phyloP scores from a whole-genome alignment of 768 basidiomycete genomes.

The Kwoniella pini region DNA sequence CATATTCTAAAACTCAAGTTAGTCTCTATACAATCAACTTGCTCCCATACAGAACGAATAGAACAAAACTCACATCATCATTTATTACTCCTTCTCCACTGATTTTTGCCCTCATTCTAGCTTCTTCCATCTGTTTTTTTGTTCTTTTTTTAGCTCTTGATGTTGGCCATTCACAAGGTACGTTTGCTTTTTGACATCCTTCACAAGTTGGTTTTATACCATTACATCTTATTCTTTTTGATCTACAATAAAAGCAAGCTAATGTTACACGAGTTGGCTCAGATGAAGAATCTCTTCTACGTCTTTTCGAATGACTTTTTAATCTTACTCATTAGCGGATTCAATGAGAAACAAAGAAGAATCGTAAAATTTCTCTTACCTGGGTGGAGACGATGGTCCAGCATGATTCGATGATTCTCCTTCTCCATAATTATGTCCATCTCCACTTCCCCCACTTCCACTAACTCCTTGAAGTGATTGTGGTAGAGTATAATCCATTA shows the following conservation, averaged over 20 bases:
- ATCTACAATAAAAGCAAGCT: slow-evolving; percentile 42
- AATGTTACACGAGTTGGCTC: slow-evolving; percentile 34
- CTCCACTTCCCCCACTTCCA: background rate
- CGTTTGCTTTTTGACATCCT: slow-evolving; percentile 37
- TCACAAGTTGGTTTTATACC: slow-evolving; percentile 37
- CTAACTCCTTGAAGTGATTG: too few species aligned
- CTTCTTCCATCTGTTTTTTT: slow-evolving; percentile 51
- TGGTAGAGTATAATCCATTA: too few species aligned
- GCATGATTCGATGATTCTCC: background rate
- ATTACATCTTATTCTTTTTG: slow-evolving; percentile 40
- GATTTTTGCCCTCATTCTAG: slow-evolving; percentile 24
- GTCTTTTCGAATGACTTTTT: background rate
- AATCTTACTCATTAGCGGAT: background rate
- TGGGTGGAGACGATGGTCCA: slow-evolving; percentile 9
- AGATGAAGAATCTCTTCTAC: slow-evolving; percentile 1
- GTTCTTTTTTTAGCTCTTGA: slow-evolving; percentile 49
- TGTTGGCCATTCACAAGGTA: slow-evolving; percentile 48
- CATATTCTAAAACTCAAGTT: too few species aligned
- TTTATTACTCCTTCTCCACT: background rate
- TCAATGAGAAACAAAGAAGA: background rate
- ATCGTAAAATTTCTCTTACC: background rate
- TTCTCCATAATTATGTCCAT: background rate
- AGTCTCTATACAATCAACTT: too few species aligned
- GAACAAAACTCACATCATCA: too few species aligned
- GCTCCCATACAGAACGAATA: too few species aligned